Evolutionary conservation across 108 stramenopile species (phyloP), one percentile per base, ranked within the genome.

Genomic region (Poteriospumella lacustris): DNA sequence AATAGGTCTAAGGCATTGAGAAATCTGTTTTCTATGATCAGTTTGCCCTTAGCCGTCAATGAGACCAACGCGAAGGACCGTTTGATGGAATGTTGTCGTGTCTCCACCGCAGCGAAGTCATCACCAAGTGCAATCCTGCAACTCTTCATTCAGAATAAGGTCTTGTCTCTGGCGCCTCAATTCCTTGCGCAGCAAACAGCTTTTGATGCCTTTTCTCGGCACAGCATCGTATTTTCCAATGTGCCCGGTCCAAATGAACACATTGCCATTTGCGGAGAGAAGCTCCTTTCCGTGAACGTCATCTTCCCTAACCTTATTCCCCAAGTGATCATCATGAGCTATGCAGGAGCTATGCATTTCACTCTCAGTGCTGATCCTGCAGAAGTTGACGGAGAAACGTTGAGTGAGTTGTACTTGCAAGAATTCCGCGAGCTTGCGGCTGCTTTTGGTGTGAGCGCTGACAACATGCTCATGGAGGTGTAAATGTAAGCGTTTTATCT

Each of bases 281-380:
- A 43, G 43, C 34, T 85, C 38, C 40, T 28, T 52, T 44, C 79
- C 26, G n/a, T 83, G 9, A 78, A 85, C 38, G 77, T 81, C 39
- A 68, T 68, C 28, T 83, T 83, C 68, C 80, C 84, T 9, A 85
- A 85, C 77, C 62, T 84, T 38, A 83, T 83, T 79, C 82, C 84
- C 12, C 84, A 84, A 79, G 77, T 78, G 1, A 58, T 59, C 15
- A 62, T 82, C 5, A 43, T 82, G 29, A 68, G 67, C 34, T 82
- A 82, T 31, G n/a, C 33, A 9, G 81, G 77, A 12, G 42, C 26
- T n/a, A 43, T 82, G 1, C 76, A 59, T 36, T 67, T 78, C 59
- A 82, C 75, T 68, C 59, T 82, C 56, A 58, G 36, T 31, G 24
- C 76, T 15, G 81, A 82, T 73, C 3, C 9, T 19, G 70, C 26